Base-by-base conservation (phyloP, 2,329 filamentous ascomycete genomes). In the Microdochium trichocladiopsis region DNA sequence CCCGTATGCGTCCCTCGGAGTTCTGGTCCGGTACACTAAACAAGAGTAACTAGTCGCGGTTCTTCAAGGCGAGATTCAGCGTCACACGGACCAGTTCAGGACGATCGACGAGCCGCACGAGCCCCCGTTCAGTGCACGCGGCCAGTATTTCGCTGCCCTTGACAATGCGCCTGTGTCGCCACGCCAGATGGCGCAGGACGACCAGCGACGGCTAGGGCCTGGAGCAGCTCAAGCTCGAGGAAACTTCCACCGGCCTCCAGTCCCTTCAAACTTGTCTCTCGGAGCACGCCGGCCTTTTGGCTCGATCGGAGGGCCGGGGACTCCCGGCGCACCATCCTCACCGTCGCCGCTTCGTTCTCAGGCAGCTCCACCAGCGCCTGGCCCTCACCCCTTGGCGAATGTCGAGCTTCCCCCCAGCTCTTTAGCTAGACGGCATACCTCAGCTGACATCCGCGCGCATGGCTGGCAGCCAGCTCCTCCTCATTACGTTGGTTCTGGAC, bases 371-470 rank as follows among this genome's bases (percentile, higher is more conserved):
- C 82, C 83, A n/a, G 84, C 85, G 12, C 69, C 72, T 37, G 64
- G 66, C 18, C 69, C 75, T 63, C 88, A 89, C 63, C 84, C 84
- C 31, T 75, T 86, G 21, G 80, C 86, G 18, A 75, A 81, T 53
- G 76, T 82, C 28, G 77, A 84, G 60, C 77, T 80, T 24, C 80
- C 83, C 31, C 83, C 85, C 33, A 80, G 83, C 52, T 91, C 84
- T 61, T 76, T 96, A 48, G 82, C 84, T 47, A 85, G 93, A 57
- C 83, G 93, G 55, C 94, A 99, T 70, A 99, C 94, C 2, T 93
- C 92, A 37, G 94, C 94, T 53, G 94, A 99, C 66, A 97, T 99
- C 60, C 86, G 94, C 51, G 87, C 92, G 61, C 87, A 91, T 65
- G 90, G 87, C 36, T 93, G 88, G 84, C 86, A 84, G 56, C 77